Conservation (phyloP, 192 early-diverging fungal species). For the Coemansia sp. region DNA sequence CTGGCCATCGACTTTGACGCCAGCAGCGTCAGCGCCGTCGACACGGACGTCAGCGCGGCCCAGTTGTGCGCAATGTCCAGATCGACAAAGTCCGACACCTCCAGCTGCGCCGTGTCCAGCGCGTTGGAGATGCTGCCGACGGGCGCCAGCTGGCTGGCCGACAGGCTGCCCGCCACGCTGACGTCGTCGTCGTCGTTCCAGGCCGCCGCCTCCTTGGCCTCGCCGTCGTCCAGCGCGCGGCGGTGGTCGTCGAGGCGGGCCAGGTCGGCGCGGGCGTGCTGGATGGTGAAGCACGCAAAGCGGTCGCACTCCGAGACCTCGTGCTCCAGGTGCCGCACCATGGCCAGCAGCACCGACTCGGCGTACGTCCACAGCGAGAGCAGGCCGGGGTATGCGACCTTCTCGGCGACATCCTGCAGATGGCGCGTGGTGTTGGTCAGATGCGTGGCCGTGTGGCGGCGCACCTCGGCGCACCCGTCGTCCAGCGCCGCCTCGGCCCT, state of each 20-base stretch:
- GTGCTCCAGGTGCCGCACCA: slow-evolving; percentile 66
- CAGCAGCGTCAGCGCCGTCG: slow-evolving; percentile 58
- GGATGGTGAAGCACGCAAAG: slow-evolving; percentile 57
- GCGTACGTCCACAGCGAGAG: slow-evolving; percentile 89
- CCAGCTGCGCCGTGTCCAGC: slow-evolving; percentile 50
- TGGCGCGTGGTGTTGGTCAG: slow-evolving; percentile 64
- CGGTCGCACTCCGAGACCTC: slow-evolving; percentile 66
- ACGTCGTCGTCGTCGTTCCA: slow-evolving; percentile 23
- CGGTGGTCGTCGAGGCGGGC: slow-evolving; percentile 36
- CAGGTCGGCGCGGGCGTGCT: slow-evolving; percentile 42
- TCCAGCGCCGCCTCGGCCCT: slow-evolving; percentile 66
- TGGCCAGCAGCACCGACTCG: slow-evolving; percentile 70
- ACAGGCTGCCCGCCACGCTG: neutral
- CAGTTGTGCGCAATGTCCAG: slow-evolving; percentile 64
- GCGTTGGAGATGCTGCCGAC: slow-evolving; percentile 57
- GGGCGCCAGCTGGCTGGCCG: slow-evolving; percentile 40
- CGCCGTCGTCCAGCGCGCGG: slow-evolving; percentile 18
- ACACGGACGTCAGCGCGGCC: slow-evolving; percentile 61
- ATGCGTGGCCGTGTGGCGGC: slow-evolving; percentile 51
- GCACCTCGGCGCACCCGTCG: slow-evolving; percentile 61
- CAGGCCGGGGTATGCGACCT: slow-evolving; percentile 81
- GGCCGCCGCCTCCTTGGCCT: neutral
- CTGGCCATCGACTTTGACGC: slow-evolving; percentile 41
- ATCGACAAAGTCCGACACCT: slow-evolving; percentile 65
- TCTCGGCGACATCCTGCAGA: slow-evolving; percentile 66